Evolutionary conservation across 176 grass and related monocot genomes (phyloP).

Genomic region (Oryza longistaminata): DNA sequence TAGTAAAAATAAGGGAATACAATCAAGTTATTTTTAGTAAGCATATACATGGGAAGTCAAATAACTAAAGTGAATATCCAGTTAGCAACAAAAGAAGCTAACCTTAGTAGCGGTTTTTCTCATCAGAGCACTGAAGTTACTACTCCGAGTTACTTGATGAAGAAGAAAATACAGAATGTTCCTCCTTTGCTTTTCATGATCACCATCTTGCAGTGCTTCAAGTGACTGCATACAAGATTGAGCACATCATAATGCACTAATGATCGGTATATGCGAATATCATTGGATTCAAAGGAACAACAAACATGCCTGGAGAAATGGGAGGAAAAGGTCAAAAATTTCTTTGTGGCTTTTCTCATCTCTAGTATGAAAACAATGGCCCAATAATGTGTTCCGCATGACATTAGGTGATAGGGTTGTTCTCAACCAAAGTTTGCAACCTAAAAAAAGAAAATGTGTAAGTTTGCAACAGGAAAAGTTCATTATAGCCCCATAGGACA

Average conservation of each 20-base stretch:
- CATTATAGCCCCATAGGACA: background rate
- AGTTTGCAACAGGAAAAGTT: constrained; percentile 24
- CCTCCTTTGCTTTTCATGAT: constrained; percentile 97
- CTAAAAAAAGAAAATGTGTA: constrained; percentile 44
- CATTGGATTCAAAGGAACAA: constrained; percentile 23
- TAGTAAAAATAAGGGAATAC: background rate
- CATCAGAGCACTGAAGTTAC: constrained; percentile 88
- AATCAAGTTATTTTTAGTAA: background rate
- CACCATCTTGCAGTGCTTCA: constrained; percentile 92
- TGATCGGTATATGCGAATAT: background rate
- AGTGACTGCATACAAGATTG: constrained; percentile 73
- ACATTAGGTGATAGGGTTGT: constrained; percentile 87
- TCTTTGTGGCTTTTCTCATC: constrained; percentile 99
- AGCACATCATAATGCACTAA: constrained; percentile 35
- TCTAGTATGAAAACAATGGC: constrained; percentile 94
- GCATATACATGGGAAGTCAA: constrained; percentile 15
- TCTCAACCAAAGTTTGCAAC: constrained; percentile 98
- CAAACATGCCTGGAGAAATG: constrained; percentile 83
- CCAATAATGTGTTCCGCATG: constrained; percentile 94
- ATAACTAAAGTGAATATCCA: constrained; percentile 33
- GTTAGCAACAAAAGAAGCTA: constrained; percentile 29
- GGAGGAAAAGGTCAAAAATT: constrained; percentile 97
- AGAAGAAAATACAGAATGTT: constrained; percentile 99
- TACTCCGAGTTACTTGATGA: constrained; percentile 91
- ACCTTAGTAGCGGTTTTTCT: constrained; percentile 93